Evolutionary conservation across 2,329 filamentous ascomycete genomes (phyloP).

Genomic region (Sphaerostilbella broomeana): DNA sequence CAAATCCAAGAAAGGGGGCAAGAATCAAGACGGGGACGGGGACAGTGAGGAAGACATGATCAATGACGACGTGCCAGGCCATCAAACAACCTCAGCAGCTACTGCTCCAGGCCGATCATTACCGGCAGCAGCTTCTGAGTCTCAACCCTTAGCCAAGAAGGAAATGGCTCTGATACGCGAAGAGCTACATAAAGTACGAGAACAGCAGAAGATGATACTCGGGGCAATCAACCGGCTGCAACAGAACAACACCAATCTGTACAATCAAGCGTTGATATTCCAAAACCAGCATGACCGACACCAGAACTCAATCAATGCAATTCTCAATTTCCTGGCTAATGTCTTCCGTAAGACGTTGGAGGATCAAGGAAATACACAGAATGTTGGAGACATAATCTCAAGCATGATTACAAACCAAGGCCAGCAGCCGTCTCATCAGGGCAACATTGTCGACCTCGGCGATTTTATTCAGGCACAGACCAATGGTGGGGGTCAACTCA

Average conservation of each 20-base stretch:
- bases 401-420: slow-evolving; percentile 59
- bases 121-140: slow-evolving; percentile 39
- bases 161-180: slow-evolving; percentile 72
- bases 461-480: slow-evolving; percentile 48
- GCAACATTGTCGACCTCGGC: slow-evolving; percentile 55
- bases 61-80: slow-evolving; percentile 33
- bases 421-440: slow-evolving; percentile 40
- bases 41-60: slow-evolving; percentile 56
- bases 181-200: slow-evolving; percentile 74
- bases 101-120: slow-evolving; percentile 26
- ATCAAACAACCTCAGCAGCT: slow-evolving; percentile 17
- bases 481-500: slow-evolving; percentile 30
- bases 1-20: slow-evolving; percentile 50
- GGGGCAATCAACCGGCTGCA: slow-evolving; percentile 73
- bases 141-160: slow-evolving; percentile 53
- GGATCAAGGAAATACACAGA: slow-evolving; percentile 67
- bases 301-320: slow-evolving; percentile 98
- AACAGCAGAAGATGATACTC: slow-evolving; percentile 81
- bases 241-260: slow-evolving; percentile 80
- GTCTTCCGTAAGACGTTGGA: slow-evolving; percentile 93
- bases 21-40: slow-evolving; percentile 62
- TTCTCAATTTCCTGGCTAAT: slow-evolving; percentile 91
- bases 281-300: slow-evolving; percentile 92
- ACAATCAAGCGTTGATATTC: slow-evolving; percentile 80
- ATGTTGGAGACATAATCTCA: slow-evolving; percentile 77